phyloP scores from a whole-genome alignment of 805 yeast genomes.

The Clavispora asparagi region DNA sequence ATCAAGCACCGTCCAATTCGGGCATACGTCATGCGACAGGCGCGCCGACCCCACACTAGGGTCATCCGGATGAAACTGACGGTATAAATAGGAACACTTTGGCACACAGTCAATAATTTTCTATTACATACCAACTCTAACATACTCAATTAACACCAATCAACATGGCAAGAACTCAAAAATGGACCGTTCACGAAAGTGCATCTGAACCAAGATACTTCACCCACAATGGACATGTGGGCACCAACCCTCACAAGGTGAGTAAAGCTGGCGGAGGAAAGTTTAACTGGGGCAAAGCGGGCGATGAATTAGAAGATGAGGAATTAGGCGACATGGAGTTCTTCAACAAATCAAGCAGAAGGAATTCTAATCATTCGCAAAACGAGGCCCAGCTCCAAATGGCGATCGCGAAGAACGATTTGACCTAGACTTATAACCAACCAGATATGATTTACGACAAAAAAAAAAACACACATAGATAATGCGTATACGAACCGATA shows the following conservation, averaged over 20 bases:
- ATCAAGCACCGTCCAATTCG: not conserved
- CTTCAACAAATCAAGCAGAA: slow-evolving; percentile 23
- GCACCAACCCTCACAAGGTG: slow-evolving; percentile 67
- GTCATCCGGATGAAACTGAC: not conserved
- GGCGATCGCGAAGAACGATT: slow-evolving; percentile 16
- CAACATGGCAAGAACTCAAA: slow-evolving; percentile 70
- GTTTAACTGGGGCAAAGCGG: slow-evolving; percentile 82
- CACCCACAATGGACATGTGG: slow-evolving; percentile 66
- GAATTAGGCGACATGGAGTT: slow-evolving; percentile 25
- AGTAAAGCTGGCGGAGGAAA: slow-evolving; percentile 85
- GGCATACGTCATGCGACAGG: not conserved
- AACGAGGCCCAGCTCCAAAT: slow-evolving; percentile 25
- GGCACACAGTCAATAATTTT: not conserved
- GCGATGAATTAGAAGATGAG: slow-evolving; percentile 64
- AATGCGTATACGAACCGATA: not conserved
- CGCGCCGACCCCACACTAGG: not conserved
- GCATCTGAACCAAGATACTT: slow-evolving; percentile 65
- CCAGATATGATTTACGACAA: not conserved
- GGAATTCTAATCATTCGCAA: slow-evolving; percentile 37
- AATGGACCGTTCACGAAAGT: slow-evolving; percentile 66
- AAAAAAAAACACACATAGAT: not conserved
- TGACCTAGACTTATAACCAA: not conserved
- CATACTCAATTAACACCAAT: not conserved
- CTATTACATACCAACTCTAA: not conserved
- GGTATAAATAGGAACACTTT: not conserved